A percentile compares a stretch with the other conserved stretches of the same genome.
Evolutionary conservation across 2,329 filamentous ascomycete species (phyloP).

Genomic region (Sclerotinia glacialis): DNA sequence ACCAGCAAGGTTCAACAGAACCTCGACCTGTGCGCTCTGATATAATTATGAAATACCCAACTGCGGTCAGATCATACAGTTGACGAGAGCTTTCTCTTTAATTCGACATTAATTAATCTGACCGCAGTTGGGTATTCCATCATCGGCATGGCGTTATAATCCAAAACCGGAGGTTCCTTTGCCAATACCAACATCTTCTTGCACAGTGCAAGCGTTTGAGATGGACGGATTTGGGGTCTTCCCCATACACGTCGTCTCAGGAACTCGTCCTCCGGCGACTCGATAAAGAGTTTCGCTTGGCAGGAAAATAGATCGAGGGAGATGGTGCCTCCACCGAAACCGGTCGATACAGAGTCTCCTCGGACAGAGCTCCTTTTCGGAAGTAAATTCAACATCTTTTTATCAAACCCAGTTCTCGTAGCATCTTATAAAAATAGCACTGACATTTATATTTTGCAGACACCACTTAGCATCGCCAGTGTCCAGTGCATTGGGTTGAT

Average conservation of each 20-base stretch:
- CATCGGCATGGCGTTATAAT: conserved; percentile 35
- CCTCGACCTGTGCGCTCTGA: conserved; percentile 79
- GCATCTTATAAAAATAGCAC: no score
- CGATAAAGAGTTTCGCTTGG: no score
- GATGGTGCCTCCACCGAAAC: neutral
- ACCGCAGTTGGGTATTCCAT: no score
- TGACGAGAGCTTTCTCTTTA: conserved; percentile 27
- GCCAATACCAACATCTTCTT: conserved; percentile 36
- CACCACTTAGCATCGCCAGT: no score
- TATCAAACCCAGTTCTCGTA: neutral
- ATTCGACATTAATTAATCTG: conserved; percentile 15
- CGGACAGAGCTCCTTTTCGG: neutral
- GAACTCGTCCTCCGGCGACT: no score
- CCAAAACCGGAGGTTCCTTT: conserved; percentile 36
- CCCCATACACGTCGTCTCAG: no score
- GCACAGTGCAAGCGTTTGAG: conserved; percentile 10
- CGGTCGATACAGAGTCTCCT: neutral
- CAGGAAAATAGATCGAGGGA: no score
- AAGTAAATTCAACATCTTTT: neutral
- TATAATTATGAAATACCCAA: conserved; percentile 53
- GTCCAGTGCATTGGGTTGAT: no score
- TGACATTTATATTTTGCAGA: no score
- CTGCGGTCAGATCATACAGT: neutral
- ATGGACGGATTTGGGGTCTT: no score
- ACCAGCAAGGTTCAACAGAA: neutral